Conservation (phyloP, 768 basidiomycete species). For the Leccinellum luteum region DNA sequence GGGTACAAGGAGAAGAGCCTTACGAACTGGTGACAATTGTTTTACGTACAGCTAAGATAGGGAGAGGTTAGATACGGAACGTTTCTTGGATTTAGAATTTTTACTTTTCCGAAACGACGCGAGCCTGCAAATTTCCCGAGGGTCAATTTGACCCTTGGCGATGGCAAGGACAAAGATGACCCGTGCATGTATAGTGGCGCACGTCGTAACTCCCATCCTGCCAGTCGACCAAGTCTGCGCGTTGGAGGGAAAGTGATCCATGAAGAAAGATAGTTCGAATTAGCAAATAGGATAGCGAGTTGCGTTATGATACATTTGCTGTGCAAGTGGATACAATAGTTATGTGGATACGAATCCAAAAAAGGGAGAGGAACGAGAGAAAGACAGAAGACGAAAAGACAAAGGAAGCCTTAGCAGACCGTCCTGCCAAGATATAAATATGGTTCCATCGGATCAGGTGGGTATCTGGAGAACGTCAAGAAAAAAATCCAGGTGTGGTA, state of each 20-base stretch:
- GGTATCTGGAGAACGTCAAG: slow-evolving; percentile 8
- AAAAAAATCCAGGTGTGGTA: slow-evolving; percentile 3
- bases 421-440: neutral
- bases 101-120: neutral
- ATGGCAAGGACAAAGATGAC: too few relatives aligned
- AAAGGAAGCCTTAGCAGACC: neutral
- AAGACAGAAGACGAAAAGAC: neutral
- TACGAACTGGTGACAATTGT: neutral
- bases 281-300: slow-evolving; percentile 15
- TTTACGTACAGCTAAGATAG: neutral
- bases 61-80: neutral
- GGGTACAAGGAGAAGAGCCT: too few relatives aligned
- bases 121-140: too few relatives aligned
- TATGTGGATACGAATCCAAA: slow-evolving; percentile 1
- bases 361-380: neutral
- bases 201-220: too few relatives aligned
- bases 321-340: slow-evolving; percentile 21
- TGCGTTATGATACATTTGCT: slow-evolving; percentile 22
- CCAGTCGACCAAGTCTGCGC: too few relatives aligned
- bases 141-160: too few relatives aligned
- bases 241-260: neutral
- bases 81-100: neutral
- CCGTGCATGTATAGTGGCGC: too few relatives aligned
- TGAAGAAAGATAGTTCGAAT: neutral
- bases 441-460: slow-evolving; percentile 1